Base-by-base conservation (phyloP, 805 yeast species). In the Cyberlindnera petersonii region DNA sequence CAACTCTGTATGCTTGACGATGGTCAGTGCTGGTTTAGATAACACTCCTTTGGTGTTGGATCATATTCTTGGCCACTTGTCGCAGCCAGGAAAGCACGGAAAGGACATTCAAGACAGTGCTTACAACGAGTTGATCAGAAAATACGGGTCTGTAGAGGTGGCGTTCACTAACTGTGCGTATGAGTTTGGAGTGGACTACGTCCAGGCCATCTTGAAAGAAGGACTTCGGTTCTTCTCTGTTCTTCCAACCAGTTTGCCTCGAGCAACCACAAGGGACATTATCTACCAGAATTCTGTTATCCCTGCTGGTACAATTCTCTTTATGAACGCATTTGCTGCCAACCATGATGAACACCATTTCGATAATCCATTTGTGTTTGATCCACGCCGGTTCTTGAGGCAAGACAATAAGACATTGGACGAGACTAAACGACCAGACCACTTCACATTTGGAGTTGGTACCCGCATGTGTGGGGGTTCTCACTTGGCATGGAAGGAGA, bases 21-120 rank as follows among this genome's bases (percentile, higher is more conserved):
- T 82, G 82, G 80, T 83, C 0, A 79, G 87, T 48, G 93, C 89
- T 8, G 93, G 93, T 0, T 61, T 83, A 18, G 91, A 83, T 53
- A 83, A 84, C 46, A 74, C 81, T 1, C 80, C 87, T 0, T 64
- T 82, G 23, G 81, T 76, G 33, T 64, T 82, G 35, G 72, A 74
- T 44, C 77, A 81, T 44, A 66, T 80, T 8, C 53, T 81, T 47
- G 83, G 83, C 1, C 82, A 78, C 27, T 60, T 83, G 29, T 69
- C 81, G 6, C 66, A 68, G 14, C 67, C 68, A 2, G 32, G 21
- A 9, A 46, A 41, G 13, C 42, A 52, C 21, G 74, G 74, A 0
- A 47, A 55, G 1, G 43, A 37, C 0, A 48, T 76, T 9, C 82
- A 77, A 52, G 49, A 63, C 1, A 61, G 39, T 9, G 82, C 82